Base-by-base conservation (phyloP, 768 basidiomycete species). In the Trametes maxima region DNA sequence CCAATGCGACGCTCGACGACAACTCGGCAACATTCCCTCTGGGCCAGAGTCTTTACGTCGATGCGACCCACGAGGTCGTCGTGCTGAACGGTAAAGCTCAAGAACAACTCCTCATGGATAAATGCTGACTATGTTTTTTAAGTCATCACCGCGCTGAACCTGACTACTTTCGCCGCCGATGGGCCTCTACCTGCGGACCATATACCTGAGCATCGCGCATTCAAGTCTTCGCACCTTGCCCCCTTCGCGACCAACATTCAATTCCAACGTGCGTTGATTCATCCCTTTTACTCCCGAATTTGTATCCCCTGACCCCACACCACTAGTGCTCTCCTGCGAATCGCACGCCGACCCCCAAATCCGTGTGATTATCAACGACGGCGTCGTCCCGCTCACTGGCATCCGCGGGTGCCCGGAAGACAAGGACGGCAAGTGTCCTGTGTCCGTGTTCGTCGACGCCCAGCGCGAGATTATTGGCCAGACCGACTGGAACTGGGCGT, bases 41-140 rank as follows among this genome's bases (percentile, higher is more conserved):
- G 1, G 75, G 81, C 24, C 84, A 92, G 55, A 82, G 78, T 56
- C 71, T 95, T 36, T 95, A 94, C 60, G 92, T 94, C 7, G 94
- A 96, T 70, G 92, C 92, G 6, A 92, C 90, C 1, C 95, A 95
- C 59, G 94, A 96, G 67, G 91, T 93, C n/a, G 90, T 95, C 40
- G 85, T 95, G 0, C 75, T 94, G n/a, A 89, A 94, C 67, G 83
- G 90, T 90, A 62, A 62, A 21, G 83, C 75, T 17, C 24, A 36
- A 5, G 12, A 6, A 6, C 8, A 3, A 48, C 33, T 10, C 10
- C 35, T 8, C 35, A 10, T 35, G 6, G 25, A 21, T 44, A 56
- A 4, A 55, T 55, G 39, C 57, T 67, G 39, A 62, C 35, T 12
- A 24, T 24, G 10, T 8, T 33, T 49, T 57, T 61, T 57, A 13